Percentiles rank a stretch among this genome's conserved stretches.
phyloP scores from a whole-genome alignment of 2,329 filamentous ascomycete genomes.

The Keithomyces neogunnii region DNA sequence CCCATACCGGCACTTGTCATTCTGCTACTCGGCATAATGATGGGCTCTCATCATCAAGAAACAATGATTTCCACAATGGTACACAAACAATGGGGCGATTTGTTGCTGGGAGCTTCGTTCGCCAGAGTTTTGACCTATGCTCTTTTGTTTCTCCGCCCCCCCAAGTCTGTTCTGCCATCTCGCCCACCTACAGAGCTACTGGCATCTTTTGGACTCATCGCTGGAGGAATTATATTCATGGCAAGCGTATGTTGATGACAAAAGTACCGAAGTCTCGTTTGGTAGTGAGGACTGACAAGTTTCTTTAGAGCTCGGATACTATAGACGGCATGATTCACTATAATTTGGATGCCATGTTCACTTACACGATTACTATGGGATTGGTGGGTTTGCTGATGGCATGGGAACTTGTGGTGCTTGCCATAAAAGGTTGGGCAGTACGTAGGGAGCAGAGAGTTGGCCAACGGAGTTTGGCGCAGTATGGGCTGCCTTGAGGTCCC shows the following conservation, averaged over 20 bases:
- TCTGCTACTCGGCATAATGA: conserved; percentile 83
- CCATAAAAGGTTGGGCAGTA: conserved; percentile 80
- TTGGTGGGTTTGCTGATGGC: conserved; percentile 77
- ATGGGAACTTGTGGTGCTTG: conserved; percentile 68
- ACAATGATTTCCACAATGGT: conserved; percentile 85
- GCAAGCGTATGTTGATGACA: conserved; percentile 56
- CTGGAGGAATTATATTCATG: conserved; percentile 89
- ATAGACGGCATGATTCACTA: conserved; percentile 70
- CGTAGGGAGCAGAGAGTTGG: conserved; percentile 19
- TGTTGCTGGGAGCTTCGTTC: conserved; percentile 73
- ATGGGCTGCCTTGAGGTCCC: background rate
- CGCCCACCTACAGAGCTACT: conserved; percentile 88
- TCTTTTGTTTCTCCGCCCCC: conserved; percentile 69
- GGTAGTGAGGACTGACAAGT: background rate
- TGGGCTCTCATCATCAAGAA: conserved; percentile 82
- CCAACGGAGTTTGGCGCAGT: background rate
- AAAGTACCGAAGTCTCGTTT: background rate
- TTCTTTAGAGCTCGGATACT: conserved; percentile 59
- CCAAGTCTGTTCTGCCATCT: conserved; percentile 69
- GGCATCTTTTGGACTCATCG: conserved; percentile 74
- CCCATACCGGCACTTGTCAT: conserved; percentile 84
- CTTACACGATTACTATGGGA: conserved; percentile 83
- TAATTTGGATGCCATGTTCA: conserved; percentile 81
- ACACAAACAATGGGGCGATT: conserved; percentile 85
- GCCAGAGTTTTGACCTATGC: conserved; percentile 74